Conservation (phyloP, 208 protist genomes). For the Herpetomonas samuelpessoai region DNA sequence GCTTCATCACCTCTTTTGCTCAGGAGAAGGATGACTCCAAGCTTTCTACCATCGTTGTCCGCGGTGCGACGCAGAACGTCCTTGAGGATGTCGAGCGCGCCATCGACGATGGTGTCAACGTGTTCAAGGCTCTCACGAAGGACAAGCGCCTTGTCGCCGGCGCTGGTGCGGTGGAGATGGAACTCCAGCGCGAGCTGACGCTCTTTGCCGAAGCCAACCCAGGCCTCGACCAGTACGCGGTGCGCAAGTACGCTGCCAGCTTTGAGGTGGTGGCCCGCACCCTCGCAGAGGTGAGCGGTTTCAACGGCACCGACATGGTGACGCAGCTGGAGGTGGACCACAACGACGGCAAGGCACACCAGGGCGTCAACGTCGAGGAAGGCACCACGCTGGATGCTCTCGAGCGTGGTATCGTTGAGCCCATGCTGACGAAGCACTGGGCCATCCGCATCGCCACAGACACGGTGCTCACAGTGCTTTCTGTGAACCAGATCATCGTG, state of each 20-base stretch:
- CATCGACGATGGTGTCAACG: conserved; percentile 98
- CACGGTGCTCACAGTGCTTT: conserved; percentile 96
- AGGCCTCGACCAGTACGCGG: conserved; percentile 98
- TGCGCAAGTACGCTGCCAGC: conserved; percentile 97
- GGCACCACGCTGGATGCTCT: conserved; percentile 77
- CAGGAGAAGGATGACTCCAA: conserved; percentile 92
- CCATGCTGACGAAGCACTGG: conserved; percentile 92
- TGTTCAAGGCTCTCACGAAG: conserved; percentile 95
- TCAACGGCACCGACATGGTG: conserved; percentile 95
- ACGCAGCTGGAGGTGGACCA: conserved; percentile 96
- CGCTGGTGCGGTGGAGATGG: conserved; percentile 98
- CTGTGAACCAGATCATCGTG: conserved; percentile 97
- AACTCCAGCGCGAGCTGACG: conserved; percentile 87
- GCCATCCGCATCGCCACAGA: conserved; percentile 96
- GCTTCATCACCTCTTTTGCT: conserved; percentile 94
- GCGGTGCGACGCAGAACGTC: conserved; percentile 97
- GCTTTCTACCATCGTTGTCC: conserved; percentile 98
- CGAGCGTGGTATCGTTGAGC: conserved; percentile 93
- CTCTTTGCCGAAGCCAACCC: conserved; percentile 86
- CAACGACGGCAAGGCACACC: conserved; percentile 85
- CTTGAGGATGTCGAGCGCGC: conserved; percentile 97
- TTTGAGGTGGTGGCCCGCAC: conserved; percentile 98
- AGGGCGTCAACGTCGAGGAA: conserved; percentile 94
- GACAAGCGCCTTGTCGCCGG: conserved; percentile 96
- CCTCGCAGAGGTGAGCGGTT: conserved; percentile 98